Percentiles rank a stretch among this genome's conserved stretches.
Evolutionary conservation across 148 eudicot genomes (phyloP).

Genomic region (Spergularia bocconei): DNA sequence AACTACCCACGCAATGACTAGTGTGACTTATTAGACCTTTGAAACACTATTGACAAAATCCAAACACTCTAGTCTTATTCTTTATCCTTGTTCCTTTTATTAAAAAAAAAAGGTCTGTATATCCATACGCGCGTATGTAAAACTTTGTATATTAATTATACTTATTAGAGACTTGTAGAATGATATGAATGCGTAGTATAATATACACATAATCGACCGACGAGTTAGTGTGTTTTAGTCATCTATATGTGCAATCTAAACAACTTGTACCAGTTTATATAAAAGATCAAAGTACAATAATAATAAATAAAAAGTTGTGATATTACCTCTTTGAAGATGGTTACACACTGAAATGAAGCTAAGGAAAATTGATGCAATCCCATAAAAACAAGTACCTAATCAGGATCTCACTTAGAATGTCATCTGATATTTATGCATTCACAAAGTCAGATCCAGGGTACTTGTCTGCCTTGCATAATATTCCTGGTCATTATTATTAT

Average conservation of each 20-base stretch:
- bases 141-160: too few species aligned
- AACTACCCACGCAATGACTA: not conserved
- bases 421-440: constrained; percentile 28
- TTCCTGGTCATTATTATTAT: constrained; percentile 14
- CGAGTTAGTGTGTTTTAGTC: not conserved
- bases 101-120: too few species aligned
- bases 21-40: constrained; percentile 6
- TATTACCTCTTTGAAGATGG: constrained; percentile 21
- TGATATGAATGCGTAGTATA: not conserved
- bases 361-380: constrained; percentile 22
- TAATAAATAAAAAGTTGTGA: not conserved
- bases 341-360: constrained; percentile 24
- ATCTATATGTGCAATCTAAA: not conserved
- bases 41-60: constrained; percentile 8
- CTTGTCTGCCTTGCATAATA: constrained; percentile 44
- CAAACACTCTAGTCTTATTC: constrained; percentile 7
- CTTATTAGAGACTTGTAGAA: too few species aligned
- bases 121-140: too few species aligned
- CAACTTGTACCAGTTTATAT: not conserved
- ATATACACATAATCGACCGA: not conserved
- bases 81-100: too few species aligned
- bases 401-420: constrained; percentile 81
- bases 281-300: not conserved
- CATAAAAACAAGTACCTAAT: constrained; percentile 55
- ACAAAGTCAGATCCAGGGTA: constrained; percentile 87